Base-by-base conservation (phyloP, 2,329 filamentous ascomycete genomes). In the Alternaria conjuncta region DNA sequence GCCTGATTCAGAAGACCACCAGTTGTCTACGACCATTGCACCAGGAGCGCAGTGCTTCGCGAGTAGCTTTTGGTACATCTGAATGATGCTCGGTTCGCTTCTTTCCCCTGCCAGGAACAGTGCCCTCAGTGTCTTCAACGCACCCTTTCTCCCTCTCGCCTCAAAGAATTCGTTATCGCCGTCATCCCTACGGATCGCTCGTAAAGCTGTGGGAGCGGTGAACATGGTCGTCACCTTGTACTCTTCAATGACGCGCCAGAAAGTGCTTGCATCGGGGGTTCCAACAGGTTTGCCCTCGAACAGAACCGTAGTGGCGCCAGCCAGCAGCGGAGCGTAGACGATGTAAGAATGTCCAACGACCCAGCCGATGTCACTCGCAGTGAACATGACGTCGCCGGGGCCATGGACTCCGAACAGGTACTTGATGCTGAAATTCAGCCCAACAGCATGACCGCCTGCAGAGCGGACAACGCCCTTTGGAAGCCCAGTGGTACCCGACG, bases 281-380 rank as follows among this genome's bases (percentile, higher is more conserved):
- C 94, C 94, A 12, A 97, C 85, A 0, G 94, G 94, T 70, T 97
- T 97, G n/a, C 94, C 95, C 81, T 97, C 94, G 78, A 94, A 97
- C 0, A 97, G 84, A 1, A 97, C 88, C 0, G 93, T 97, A 1
- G 94, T 90, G 2, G 94, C 94, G 6, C 94, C 94, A 0, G 91
- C 88, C 2, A 97, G 86, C 6, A 98, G 86, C 12, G 94, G 94
- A 5, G 89, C 94, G 75, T 97, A 97, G 12, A 97, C 84, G 66
- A 97, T 97, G 77, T 96, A 97, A 6, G 76, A 78, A 36, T 79
- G 76, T 3, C 92, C 92, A 0, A 96, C 92, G 0, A 94, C 93
- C 95, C 94, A 97, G 30, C 94, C 95, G 60, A 97, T 95, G 75
- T 98, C 94, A 13, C 90, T 93, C 1, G 91, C 90, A 6, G 89